Conservation (phyloP, 306 rosid species). For the Vigna unguiculata region DNA sequence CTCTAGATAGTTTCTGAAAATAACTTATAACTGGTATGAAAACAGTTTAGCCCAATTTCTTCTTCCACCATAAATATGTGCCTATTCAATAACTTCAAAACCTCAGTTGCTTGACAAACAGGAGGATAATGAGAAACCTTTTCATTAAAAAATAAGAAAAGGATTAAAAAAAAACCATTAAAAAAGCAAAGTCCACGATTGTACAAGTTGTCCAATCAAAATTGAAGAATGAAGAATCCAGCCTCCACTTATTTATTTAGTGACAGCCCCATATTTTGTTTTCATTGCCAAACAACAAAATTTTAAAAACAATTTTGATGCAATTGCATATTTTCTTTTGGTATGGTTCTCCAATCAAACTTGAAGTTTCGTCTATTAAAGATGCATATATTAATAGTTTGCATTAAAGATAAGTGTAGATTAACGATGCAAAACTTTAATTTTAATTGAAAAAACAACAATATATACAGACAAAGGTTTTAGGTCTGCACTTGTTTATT, state of each 20-base stretch:
- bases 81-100: not conserved
- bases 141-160: not conserved
- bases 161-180: not conserved
- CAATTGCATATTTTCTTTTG: too few relatives aligned
- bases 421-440: too few relatives aligned
- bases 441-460: too few relatives aligned
- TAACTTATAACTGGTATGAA: not conserved
- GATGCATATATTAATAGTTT: too few relatives aligned
- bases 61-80: not conserved
- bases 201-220: not conserved
- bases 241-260: not conserved
- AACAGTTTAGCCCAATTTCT: not conserved
- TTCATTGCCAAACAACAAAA: not conserved
- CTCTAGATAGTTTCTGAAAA: not conserved
- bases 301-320: not conserved
- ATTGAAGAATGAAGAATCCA: not conserved
- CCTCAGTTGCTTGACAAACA: slow-evolving; percentile 3
- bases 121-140: not conserved
- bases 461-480: too few relatives aligned
- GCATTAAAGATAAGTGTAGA: too few relatives aligned
- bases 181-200: not conserved
- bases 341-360: too few relatives aligned
- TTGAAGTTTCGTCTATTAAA: too few relatives aligned
- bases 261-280: not conserved
- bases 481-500: too few relatives aligned